Conservation (phyloP, 108 stramenopile genomes). For the Nitzschia putrida region DNA sequence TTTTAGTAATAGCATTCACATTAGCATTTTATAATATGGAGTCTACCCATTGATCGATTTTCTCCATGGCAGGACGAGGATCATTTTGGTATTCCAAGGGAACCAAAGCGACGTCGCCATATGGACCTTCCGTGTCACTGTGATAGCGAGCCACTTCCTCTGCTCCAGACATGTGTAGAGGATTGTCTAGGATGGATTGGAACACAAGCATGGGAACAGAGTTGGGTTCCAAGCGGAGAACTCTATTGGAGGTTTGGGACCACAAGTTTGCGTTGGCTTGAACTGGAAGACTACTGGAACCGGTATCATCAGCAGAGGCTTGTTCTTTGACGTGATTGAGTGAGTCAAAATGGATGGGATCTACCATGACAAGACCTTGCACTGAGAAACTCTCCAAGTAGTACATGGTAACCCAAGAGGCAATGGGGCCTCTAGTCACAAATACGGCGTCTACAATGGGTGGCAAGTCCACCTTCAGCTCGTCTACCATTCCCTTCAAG, state of each 20-base stretch:
- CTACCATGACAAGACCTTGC: conserved; percentile 55
- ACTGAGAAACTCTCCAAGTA: conserved; percentile 58
- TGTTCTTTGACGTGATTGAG: background rate
- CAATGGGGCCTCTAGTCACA: conserved; percentile 44
- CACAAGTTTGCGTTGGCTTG: background rate
- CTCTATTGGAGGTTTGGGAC: conserved; percentile 2
- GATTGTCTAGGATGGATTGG: background rate
- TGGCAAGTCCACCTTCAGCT: conserved; percentile 24
- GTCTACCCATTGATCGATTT: conserved; percentile 28
- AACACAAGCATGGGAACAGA: conserved; percentile 58
- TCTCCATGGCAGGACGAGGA: conserved; percentile 1
- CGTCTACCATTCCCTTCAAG: conserved; percentile 9
- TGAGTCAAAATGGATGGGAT: conserved; percentile 45
- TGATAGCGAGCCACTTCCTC: conserved; percentile 27
- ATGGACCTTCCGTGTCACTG: conserved; percentile 28
- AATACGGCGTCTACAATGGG: conserved; percentile 29
- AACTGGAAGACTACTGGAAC: background rate
- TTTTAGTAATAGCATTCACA: no score
- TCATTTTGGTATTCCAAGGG: background rate
- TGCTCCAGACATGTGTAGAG: background rate
- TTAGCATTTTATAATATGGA: conserved; percentile 8
- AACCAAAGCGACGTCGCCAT: conserved; percentile 16
- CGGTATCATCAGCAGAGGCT: background rate
- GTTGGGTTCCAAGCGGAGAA: conserved; percentile 51
- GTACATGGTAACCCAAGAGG: conserved; percentile 41